phyloP scores from a whole-genome alignment of 1,284 basidiomycete species.

The Cutaneotrichosporon sp. region DNA sequence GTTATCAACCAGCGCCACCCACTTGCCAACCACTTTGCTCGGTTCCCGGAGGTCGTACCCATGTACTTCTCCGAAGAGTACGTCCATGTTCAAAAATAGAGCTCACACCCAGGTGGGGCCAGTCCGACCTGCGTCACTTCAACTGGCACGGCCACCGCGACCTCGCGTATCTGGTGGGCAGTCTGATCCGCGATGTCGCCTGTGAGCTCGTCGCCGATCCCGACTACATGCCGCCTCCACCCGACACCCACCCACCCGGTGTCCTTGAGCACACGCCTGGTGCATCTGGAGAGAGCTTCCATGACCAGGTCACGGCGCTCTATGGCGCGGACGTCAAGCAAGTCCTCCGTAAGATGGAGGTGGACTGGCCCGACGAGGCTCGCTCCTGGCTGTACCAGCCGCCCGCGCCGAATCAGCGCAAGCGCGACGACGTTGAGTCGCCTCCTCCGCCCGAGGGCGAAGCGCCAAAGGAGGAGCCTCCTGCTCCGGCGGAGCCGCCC shows the following conservation, averaged over 20 bases:
- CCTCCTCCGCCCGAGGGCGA: conserved; percentile 19
- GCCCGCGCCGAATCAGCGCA: not conserved
- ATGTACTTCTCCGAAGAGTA: conserved; percentile 50
- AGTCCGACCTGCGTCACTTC: conserved; percentile 50
- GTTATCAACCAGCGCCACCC: conserved; percentile 50
- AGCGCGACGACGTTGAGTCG: conserved; percentile 3
- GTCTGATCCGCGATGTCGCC: conserved; percentile 43
- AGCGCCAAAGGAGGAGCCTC: not conserved
- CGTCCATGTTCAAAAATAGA: conserved; percentile 10
- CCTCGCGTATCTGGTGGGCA: conserved; percentile 40
- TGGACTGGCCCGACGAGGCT: conserved; percentile 33
- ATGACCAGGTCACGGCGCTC: conserved; percentile 4
- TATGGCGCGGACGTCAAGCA: conserved; percentile 10
- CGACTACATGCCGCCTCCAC: conserved; percentile 21
- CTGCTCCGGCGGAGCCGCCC: conserved; percentile 2
- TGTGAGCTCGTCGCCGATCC: conserved; percentile 39
- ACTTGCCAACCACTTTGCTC: conserved; percentile 48
- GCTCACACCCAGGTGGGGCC: conserved; percentile 43
- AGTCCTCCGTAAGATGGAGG: conserved; percentile 12
- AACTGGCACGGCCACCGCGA: conserved; percentile 49
- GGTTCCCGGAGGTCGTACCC: conserved; percentile 46
- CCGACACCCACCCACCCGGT: not conserved
- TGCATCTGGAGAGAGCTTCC: conserved; percentile 7
- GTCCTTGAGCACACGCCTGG: not conserved
- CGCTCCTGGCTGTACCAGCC: conserved; percentile 27